These are phyloP conservation scores for Teunomyces panamensis DNA, from an alignment of 805 yeast species.

Conservation along the genomic window DNA sequence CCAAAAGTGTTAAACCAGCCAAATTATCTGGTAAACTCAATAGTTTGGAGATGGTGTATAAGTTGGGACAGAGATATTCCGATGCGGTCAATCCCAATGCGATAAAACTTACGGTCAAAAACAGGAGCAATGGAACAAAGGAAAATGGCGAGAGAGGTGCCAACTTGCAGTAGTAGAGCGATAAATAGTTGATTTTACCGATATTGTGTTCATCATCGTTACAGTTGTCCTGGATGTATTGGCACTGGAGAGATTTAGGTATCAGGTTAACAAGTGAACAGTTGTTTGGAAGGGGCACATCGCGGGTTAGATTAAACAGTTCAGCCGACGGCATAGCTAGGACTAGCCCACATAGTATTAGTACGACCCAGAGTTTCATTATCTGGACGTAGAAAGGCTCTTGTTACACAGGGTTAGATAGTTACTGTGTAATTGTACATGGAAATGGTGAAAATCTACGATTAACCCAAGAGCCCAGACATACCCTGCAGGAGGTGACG, in stretches of 20 bases:
- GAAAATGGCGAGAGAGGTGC: slow-evolving; percentile 9
- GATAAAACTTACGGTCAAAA: slow-evolving; percentile 48
- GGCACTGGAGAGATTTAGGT: slow-evolving; percentile 22
- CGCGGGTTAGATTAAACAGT: neutral
- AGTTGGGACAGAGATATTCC: slow-evolving; percentile 76
- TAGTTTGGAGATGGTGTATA: slow-evolving; percentile 59
- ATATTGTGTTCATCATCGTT: slow-evolving; percentile 20
- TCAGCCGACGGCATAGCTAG: neutral
- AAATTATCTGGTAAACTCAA: slow-evolving; percentile 69
- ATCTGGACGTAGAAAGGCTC: neutral
- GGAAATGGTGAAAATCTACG: neutral
- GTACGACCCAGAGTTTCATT: slow-evolving; percentile 1
- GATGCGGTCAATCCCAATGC: slow-evolving; percentile 78
- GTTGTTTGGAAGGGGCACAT: neutral
- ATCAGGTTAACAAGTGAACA: slow-evolving; percentile 6
- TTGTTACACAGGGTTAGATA: neutral
- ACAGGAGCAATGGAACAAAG: slow-evolving; percentile 13
- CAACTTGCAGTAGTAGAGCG: slow-evolving; percentile 29
- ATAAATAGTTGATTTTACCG: slow-evolving; percentile 39
- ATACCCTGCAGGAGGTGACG: no score
- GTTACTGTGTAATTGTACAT: neutral
- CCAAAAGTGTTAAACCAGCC: slow-evolving; percentile 82
- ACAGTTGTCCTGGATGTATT: slow-evolving; percentile 34
- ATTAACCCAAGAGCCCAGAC: no score
- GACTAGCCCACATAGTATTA: slow-evolving; percentile 1